Conservation (phyloP, 1,284 basidiomycete species). For the Earliella scabrosa region DNA sequence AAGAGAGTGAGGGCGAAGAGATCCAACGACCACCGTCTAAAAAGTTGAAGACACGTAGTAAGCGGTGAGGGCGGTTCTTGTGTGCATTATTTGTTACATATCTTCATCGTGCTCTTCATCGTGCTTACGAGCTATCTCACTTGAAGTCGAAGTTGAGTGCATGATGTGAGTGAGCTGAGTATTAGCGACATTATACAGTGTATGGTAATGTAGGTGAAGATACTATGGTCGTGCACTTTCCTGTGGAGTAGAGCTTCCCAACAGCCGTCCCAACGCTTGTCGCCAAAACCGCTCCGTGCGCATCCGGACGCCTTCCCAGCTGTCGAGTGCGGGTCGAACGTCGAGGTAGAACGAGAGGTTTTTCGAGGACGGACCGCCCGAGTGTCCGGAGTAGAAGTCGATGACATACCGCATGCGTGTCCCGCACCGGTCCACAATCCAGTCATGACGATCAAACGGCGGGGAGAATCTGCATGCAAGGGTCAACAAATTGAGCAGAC, state of each 20-base stretch:
- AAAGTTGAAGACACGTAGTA: slow-evolving; percentile 41
- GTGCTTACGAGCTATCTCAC: too few relatives aligned
- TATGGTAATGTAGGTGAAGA: not conserved
- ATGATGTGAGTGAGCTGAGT: not conserved
- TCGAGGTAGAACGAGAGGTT: slow-evolving; percentile 90
- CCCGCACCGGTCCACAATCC: slow-evolving; percentile 94
- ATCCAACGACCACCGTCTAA: slow-evolving; percentile 41
- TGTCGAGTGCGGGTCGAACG: slow-evolving; percentile 91
- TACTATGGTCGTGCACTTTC: slow-evolving; percentile 21
- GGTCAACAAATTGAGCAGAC: slow-evolving; percentile 5
- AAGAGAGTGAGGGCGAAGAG: slow-evolving; percentile 39
- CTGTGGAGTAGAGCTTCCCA: slow-evolving; percentile 28
- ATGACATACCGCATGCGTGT: slow-evolving; percentile 92
- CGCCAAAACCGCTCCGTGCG: slow-evolving; percentile 57
- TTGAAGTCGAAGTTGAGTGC: too few relatives aligned
- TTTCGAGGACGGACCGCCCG: slow-evolving; percentile 42
- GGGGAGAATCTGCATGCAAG: slow-evolving; percentile 74
- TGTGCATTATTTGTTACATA: too few relatives aligned
- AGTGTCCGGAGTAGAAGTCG: slow-evolving; percentile 96
- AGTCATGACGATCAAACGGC: slow-evolving; percentile 98
- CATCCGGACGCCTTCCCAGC: slow-evolving; percentile 88
- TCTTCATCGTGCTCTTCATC: too few relatives aligned
- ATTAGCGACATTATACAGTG: slow-evolving; percentile 1
- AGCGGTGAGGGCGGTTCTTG: slow-evolving; percentile 37
- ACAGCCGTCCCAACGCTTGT: slow-evolving; percentile 42